Percentiles rank a stretch among this genome's conserved stretches.
These are phyloP conservation scores for Parastagonospora avenae DNA, from an alignment of 2,329 filamentous ascomycete genomes.

Conservation along the genomic window DNA sequence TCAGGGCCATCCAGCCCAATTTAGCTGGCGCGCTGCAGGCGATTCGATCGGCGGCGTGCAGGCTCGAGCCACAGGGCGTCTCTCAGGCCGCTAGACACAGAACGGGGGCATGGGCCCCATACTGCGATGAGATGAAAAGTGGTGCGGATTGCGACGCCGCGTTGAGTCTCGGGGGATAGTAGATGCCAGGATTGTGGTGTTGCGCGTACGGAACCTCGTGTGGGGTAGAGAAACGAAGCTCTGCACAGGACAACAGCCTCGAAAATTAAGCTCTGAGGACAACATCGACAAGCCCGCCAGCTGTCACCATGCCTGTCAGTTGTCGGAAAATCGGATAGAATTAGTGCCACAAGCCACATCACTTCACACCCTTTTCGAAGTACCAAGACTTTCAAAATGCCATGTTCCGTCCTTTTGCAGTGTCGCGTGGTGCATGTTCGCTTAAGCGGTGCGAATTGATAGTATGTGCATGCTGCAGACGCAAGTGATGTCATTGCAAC, in stretches of 20 bases:
- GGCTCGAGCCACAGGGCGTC: conserved; percentile 5
- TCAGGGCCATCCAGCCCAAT: conserved; percentile 3
- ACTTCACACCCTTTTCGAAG: not conserved
- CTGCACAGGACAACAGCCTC: not conserved
- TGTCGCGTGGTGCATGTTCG: conserved; percentile 9
- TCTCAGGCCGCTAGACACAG: conserved; percentile 2
- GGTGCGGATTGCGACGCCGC: not conserved
- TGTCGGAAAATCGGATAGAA: not conserved
- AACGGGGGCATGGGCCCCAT: not conserved
- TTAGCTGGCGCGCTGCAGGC: not conserved
- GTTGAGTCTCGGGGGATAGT: not conserved
- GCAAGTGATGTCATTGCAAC: conserved; percentile 15
- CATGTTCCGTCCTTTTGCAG: conserved; percentile 10
- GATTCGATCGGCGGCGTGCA: conserved; percentile 3
- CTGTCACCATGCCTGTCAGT: not conserved
- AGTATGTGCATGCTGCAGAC: conserved; percentile 1
- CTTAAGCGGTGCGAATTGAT: conserved; percentile 1
- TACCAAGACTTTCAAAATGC: conserved; percentile 1
- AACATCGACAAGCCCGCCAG: not conserved
- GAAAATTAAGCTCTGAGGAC: not conserved
- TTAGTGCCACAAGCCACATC: conserved; percentile 14
- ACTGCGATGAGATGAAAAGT: conserved; percentile 9
- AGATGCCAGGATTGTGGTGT: not conserved
- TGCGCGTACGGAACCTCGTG: not conserved
- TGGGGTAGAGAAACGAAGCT: not conserved